Evolutionary conservation across 2,329 filamentous ascomycete species (phyloP).

Genomic region (Colletotrichum orchidophilum): DNA sequence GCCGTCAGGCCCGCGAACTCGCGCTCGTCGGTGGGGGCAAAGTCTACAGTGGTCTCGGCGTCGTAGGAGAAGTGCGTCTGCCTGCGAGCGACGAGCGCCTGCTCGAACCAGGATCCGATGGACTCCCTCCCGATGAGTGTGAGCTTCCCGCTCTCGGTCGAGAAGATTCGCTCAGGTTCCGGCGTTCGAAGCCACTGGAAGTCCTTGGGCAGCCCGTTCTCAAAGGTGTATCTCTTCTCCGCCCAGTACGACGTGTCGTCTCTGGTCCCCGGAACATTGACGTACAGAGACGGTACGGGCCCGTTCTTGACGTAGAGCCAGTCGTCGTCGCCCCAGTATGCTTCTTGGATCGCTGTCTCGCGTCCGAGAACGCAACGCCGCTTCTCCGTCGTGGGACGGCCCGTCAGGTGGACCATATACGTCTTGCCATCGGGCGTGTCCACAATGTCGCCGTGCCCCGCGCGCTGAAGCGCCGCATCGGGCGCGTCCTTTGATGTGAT

Average conservation of each 20-base stretch:
- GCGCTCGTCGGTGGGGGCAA: constrained; percentile 65
- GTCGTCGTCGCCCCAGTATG: constrained; percentile 67
- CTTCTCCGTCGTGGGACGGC: constrained; percentile 60
- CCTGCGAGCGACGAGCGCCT: constrained; percentile 63
- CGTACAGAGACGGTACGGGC: constrained; percentile 61
- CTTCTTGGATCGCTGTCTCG: constrained; percentile 68
- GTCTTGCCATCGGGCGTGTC: constrained; percentile 62
- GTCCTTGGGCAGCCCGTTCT: constrained; percentile 55
- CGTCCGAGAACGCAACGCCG: constrained; percentile 63
- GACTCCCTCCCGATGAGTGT: constrained; percentile 60
- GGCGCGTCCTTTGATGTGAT: constrained; percentile 62
- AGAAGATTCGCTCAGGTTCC: constrained; percentile 63
- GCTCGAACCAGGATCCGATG: constrained; percentile 68
- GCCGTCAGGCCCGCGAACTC: constrained; percentile 69
- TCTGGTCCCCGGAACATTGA: constrained; percentile 59
- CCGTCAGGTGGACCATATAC: constrained; percentile 63
- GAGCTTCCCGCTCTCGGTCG: constrained; percentile 49
- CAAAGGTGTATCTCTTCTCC: constrained; percentile 58
- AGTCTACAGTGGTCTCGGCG: constrained; percentile 64
- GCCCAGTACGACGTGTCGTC: constrained; percentile 61
- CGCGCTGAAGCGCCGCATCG: constrained; percentile 58
- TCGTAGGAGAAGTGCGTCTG: constrained; percentile 70
- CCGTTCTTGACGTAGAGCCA: constrained; percentile 71
- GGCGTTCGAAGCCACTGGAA: constrained; percentile 68
- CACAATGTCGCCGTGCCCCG: constrained; percentile 64